Conservation (phyloP, 192 early-diverging fungal genomes). For the Polychytrium aggregatum region DNA sequence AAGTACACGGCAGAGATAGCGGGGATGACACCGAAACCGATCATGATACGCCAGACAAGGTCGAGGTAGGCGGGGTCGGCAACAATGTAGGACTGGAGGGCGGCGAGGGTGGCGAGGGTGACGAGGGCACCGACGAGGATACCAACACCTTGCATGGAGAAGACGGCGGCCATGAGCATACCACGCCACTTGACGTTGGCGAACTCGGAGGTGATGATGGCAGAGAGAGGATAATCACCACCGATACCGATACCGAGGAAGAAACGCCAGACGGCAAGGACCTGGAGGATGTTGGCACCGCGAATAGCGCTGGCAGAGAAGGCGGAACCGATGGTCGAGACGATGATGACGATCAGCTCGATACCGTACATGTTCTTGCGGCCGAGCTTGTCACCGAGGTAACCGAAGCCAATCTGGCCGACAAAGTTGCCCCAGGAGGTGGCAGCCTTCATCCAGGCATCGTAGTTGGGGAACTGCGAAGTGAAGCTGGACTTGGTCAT, state of each 20-base stretch:
- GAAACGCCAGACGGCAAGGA: slow-evolving; percentile 82
- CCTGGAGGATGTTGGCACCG: slow-evolving; percentile 53
- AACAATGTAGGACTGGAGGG: slow-evolving; percentile 46
- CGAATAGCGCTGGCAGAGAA: no score
- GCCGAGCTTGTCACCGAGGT: no score
- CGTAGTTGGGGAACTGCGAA: slow-evolving; percentile 8
- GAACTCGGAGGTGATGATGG: no score
- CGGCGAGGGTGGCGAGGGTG: no score
- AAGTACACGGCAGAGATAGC: slow-evolving; percentile 64
- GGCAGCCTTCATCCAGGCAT: slow-evolving; percentile 79
- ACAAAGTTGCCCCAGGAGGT: slow-evolving; percentile 81
- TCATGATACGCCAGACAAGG: slow-evolving; percentile 87
- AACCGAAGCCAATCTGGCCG: slow-evolving; percentile 88
- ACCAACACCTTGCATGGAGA: slow-evolving; percentile 91
- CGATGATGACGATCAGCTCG: slow-evolving; percentile 81
- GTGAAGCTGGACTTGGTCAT: no score
- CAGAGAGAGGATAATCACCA: no score
- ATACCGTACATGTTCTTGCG: slow-evolving; percentile 84
- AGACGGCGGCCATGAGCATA: slow-evolving; percentile 79
- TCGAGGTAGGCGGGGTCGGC: slow-evolving; percentile 52
- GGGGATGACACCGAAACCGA: slow-evolving; percentile 63
- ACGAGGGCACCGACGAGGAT: slow-evolving; percentile 71
- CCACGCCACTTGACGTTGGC: no score
- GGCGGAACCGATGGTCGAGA: slow-evolving; percentile 70
- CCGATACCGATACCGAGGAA: slow-evolving; percentile 85